Evolutionary conservation across 2,329 filamentous ascomycete genomes (phyloP).

Genomic region (Colletotrichum horii): DNA sequence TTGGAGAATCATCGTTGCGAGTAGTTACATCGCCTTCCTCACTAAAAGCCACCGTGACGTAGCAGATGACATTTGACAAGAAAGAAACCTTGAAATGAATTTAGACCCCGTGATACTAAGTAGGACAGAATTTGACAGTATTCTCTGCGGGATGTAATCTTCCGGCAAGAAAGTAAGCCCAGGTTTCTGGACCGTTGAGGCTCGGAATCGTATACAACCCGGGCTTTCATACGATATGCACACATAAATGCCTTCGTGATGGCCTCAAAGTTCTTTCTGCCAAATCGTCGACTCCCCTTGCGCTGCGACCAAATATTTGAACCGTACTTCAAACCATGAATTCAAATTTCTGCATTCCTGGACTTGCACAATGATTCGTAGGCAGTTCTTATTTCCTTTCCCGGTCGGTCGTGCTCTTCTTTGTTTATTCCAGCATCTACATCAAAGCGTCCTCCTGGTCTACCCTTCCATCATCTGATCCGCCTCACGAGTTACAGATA

Average conservation of each 20-base stretch:
- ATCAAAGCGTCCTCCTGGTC: neutral
- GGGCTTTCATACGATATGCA: neutral
- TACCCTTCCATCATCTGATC: accelerated
- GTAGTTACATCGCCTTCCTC: no score
- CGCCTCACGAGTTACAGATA: neutral
- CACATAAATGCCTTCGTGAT: neutral
- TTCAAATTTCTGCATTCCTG: neutral
- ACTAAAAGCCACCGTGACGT: no score
- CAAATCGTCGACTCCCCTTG: neutral
- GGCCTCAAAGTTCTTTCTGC: neutral
- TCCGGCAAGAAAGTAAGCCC: neutral
- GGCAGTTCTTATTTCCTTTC: neutral
- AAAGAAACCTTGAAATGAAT: neutral
- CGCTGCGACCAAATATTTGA: neutral
- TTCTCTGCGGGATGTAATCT: neutral
- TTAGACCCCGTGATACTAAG: no score
- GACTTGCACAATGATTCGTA: neutral
- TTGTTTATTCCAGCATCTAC: neutral
- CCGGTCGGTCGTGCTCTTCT: neutral
- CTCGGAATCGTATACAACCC: neutral
- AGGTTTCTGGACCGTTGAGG: neutral
- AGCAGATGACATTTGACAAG: neutral
- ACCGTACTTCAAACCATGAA: neutral
- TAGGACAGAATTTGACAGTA: neutral
- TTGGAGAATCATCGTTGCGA: neutral